Base-by-base conservation (phyloP, 768 basidiomycete species). In the Podaxis sp. region DNA sequence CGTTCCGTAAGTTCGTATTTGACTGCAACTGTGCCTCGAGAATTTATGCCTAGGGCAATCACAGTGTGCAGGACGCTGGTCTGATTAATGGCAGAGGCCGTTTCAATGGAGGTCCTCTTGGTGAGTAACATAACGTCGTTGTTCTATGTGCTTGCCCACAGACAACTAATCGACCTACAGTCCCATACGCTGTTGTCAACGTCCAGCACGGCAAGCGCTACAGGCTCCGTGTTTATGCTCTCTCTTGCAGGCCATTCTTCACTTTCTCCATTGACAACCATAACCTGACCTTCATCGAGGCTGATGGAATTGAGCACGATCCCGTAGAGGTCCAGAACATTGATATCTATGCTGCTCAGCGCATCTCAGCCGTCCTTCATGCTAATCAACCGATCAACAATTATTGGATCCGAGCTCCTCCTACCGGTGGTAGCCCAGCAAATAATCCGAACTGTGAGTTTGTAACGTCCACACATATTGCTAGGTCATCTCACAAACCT, bases 161-260 rank as follows among this genome's bases (percentile, higher is more conserved):
- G 22, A 5, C 22, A 22, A 28, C 49, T 22, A 7, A 51, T 8
- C 15, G 11, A 13, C 2, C 2, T 44, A 8, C 44, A 38, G 40
- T 57, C 6, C 56, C 55, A 50, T 44, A 54, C 64, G 76, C 11
- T 51, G 75, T 79, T 74, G 67, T 82, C 60, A 76, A 78, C 59
- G 82, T 86, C 46, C 62, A 68, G 2, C 58, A 62, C 0, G 80
- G 79, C 10, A 75, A 77, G 56, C 74, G 82, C 24, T 86, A 86
- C 67, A 80, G 86, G 41, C 78, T 87, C 72, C 82, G 85, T 10
- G 58, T 87, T 15, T 69, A 86, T 66, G 78, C 78, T 50, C 75
- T 76, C 24, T 81, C 83, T 20, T 84, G 83, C 60, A 72, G 79
- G 36, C 75, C 77, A 7, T 73, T 71, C 40, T 80, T 77, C 70